phyloP scores from a whole-genome alignment of 805 yeast species.

The Candida nanaspora region DNA sequence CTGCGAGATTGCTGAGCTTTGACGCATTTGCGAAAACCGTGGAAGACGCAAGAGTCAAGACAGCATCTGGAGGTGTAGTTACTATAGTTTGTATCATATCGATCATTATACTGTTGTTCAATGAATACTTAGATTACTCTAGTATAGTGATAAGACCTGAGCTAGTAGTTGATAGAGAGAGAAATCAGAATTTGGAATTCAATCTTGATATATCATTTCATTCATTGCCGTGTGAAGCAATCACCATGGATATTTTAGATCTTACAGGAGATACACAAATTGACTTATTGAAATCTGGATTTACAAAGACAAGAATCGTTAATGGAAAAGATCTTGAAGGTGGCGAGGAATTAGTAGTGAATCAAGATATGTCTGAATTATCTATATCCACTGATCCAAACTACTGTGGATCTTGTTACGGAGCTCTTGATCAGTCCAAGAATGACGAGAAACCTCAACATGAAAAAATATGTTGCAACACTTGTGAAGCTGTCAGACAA shows the following conservation, averaged over 20 bases:
- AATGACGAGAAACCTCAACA: slow-evolving; percentile 32
- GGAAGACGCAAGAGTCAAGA: slow-evolving; percentile 85
- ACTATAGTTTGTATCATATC: slow-evolving; percentile 63
- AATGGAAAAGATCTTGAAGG: slow-evolving; percentile 39
- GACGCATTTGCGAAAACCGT: slow-evolving; percentile 94
- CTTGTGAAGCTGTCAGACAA: slow-evolving; percentile 70
- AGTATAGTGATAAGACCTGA: slow-evolving; percentile 68
- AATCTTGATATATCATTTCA: slow-evolving; percentile 81
- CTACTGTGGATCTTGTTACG: slow-evolving; percentile 89
- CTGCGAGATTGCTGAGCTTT: slow-evolving; percentile 42
- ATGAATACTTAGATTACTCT: slow-evolving; percentile 74
- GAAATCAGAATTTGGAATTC: slow-evolving; percentile 67
- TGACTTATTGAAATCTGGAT: slow-evolving; percentile 65
- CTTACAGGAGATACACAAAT: slow-evolving; percentile 77
- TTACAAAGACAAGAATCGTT: slow-evolving; percentile 60
- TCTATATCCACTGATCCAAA: slow-evolving; percentile 20
- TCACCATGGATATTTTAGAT: slow-evolving; percentile 84
- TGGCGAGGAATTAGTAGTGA: slow-evolving; percentile 34
- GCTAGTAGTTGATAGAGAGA: slow-evolving; percentile 80
- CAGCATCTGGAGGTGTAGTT: slow-evolving; percentile 85
- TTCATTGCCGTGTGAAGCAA: slow-evolving; percentile 72
- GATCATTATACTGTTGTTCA: slow-evolving; percentile 53
- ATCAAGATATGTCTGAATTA: slow-evolving; percentile 22
- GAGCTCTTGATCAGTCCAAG: slow-evolving; percentile 56
- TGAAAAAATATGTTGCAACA: slow-evolving; percentile 66